Evolutionary conservation across 768 basidiomycete genomes (phyloP), one percentile per base, ranked within the genome.

Genomic region (Lactarius quietus): DNA sequence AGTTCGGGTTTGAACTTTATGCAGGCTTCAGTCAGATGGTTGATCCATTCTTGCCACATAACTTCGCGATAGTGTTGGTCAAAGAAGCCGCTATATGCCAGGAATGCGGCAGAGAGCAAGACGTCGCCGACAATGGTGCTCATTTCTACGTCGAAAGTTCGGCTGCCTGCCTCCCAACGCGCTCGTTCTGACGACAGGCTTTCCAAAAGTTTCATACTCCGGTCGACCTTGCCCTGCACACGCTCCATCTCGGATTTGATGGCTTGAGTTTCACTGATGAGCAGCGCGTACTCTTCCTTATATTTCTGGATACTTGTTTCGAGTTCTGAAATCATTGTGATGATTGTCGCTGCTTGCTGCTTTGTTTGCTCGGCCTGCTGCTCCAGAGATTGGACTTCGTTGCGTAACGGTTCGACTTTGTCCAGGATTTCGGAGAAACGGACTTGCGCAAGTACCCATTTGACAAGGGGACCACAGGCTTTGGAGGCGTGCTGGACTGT

Each of bases 181-280:
- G 83, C 82, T 74, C 93, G 85, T 76, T 99, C 97, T 0, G 97
- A 98, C 10, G 95, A 97, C 71, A 99, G 80, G 76, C 93, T 96
- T 73, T 90, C 91, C 51, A 99, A 82, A 55, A 98, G 82, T 68
- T 89, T 97, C 89, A 98, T 93, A 74, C 94, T 96, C 68, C 96
- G 90, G 74, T 96, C 91, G 39, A 99, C 97, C 77, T 97, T 97
- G 78, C 89, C 86, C 74, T 98, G 94, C 6, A 99, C 97, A 43
- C 92, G 88, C 71, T 96, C 94, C 97, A 99, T 98, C 78, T 98
- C 97, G 57, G 81, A 82, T 77, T 97, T 97, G 83, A 99, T 98
- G 5, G 95, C 88, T 74, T 98, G 94, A 0, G 93, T 95, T 76
- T 98, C 92, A 72, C 93, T 93, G 77, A 99, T 98, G 67, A 99